These are phyloP conservation scores for Penicillium sp. DNA, from an alignment of 2,329 filamentous ascomycete species.

Conservation along the genomic window DNA sequence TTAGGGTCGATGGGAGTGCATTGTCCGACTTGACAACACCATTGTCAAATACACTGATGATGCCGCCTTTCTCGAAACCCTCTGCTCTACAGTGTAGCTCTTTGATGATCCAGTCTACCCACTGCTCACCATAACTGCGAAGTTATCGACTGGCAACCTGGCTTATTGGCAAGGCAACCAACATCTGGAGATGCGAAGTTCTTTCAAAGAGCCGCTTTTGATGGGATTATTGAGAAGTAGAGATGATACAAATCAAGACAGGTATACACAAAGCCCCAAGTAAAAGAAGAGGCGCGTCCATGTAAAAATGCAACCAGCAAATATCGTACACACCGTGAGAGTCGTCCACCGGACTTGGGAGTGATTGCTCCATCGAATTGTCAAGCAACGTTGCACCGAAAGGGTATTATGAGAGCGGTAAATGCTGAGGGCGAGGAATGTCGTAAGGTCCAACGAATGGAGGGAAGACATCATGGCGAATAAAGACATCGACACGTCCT, in stretches of 20 bases:
- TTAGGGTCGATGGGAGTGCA: constrained; percentile 41
- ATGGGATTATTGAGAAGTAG: constrained; percentile 6
- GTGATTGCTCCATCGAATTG: neutral
- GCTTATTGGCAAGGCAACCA: neutral
- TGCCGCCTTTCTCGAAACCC: constrained; percentile 35
- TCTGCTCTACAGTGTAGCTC: constrained; percentile 50
- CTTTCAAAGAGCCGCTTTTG: neutral
- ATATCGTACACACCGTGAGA: constrained; percentile 21
- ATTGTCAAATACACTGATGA: constrained; percentile 45
- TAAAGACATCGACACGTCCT: neutral
- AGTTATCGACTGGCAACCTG: neutral
- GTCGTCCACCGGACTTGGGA: constrained; percentile 3
- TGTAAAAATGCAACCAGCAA: neutral
- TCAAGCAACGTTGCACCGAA: neutral
- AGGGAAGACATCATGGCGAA: neutral
- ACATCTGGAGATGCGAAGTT: neutral
- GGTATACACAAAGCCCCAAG: neutral
- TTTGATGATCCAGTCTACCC: constrained; percentile 39
- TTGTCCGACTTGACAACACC: constrained; percentile 52
- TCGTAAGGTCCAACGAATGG: neutral
- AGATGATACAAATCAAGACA: neutral
- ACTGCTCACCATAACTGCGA: no score
- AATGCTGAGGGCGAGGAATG: neutral
- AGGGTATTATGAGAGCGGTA: neutral
- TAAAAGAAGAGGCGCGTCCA: neutral